Percentiles rank a stretch among this genome's conserved stretches.
These are phyloP conservation scores for Monilinia aucupariae DNA, from an alignment of 2,329 filamentous ascomycete species.

Conservation along the genomic window DNA sequence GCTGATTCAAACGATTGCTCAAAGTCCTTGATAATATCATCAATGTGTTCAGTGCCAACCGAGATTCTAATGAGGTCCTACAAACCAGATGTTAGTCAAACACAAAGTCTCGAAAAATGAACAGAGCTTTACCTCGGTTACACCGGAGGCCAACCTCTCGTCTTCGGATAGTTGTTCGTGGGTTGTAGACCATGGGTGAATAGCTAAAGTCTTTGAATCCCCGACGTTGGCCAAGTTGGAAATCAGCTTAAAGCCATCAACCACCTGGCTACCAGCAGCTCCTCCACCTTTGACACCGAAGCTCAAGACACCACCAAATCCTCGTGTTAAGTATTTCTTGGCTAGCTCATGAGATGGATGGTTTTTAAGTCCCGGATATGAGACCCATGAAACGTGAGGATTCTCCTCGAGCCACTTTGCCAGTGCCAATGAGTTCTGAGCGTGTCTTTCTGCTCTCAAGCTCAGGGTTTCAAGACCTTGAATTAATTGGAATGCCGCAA, in stretches of 20 bases:
- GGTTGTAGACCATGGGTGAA: conserved; percentile 92
- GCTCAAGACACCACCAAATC: conserved; percentile 85
- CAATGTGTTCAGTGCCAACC: conserved; percentile 92
- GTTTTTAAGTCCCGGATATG: conserved; percentile 79
- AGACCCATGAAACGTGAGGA: conserved; percentile 84
- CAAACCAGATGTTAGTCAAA: conserved; percentile 11
- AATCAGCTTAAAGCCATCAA: conserved; percentile 91
- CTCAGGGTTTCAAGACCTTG: conserved; percentile 86
- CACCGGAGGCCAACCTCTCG: conserved; percentile 74
- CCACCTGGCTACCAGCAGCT: conserved; percentile 76
- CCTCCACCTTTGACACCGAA: conserved; percentile 90
- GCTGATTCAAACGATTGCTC: conserved; percentile 76
- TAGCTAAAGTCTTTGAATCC: conserved; percentile 89
- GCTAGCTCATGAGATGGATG: conserved; percentile 74
- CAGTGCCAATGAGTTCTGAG: conserved; percentile 72
- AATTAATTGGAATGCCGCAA: conserved; percentile 85
- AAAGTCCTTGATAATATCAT: conserved; percentile 95
- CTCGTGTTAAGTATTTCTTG: conserved; percentile 78
- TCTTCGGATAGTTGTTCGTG: conserved; percentile 85
- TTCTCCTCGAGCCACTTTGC: conserved; percentile 80
- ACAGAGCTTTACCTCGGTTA: conserved; percentile 57
- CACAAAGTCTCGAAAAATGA: not conserved
- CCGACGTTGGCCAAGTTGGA: conserved; percentile 96
- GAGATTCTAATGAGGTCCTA: conserved; percentile 91
- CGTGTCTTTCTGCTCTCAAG: conserved; percentile 79